These are phyloP conservation scores for Cyberlindnera euphorbiiphila DNA, from an alignment of 805 yeast genomes.

Conservation along the genomic window DNA sequence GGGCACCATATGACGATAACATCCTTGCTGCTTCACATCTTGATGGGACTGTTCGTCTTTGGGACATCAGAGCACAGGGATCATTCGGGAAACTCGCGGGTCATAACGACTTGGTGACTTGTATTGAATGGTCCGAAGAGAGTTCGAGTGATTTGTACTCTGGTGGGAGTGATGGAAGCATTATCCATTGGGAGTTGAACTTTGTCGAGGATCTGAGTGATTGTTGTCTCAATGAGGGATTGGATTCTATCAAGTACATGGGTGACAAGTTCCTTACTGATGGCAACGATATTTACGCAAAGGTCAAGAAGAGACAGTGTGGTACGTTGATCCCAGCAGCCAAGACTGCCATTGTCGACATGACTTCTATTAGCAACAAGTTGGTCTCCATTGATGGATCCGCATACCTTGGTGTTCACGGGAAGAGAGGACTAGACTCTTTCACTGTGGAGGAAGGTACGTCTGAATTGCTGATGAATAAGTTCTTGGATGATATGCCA, in stretches of 20 bases:
- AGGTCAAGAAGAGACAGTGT: constrained; percentile 45
- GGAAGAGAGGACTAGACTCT: constrained; percentile 27
- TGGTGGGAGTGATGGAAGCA: constrained; percentile 60
- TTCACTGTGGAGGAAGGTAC: constrained; percentile 23
- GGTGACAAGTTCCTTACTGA: constrained; percentile 27
- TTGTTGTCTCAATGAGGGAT: constrained; percentile 46
- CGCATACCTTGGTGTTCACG: constrained; percentile 55
- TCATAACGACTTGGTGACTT: constrained; percentile 50
- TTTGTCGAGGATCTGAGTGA: constrained; percentile 28
- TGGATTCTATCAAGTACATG: constrained; percentile 35
- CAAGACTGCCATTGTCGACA: constrained; percentile 43
- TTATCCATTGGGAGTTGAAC: constrained; percentile 64
- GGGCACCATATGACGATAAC: constrained; percentile 61
- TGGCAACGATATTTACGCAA: constrained; percentile 29
- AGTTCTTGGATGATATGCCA: constrained; percentile 20
- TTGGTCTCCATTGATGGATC: constrained; percentile 52
- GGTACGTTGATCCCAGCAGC: constrained; percentile 64
- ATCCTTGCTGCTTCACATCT: constrained; percentile 61
- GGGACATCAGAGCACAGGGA: constrained; percentile 68
- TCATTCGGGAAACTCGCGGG: constrained; percentile 52
- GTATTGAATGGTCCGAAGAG: constrained; percentile 56
- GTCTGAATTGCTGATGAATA: constrained; percentile 21
- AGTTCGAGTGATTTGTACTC: constrained; percentile 51
- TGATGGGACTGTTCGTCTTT: constrained; percentile 54
- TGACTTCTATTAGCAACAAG: constrained; percentile 38